phyloP scores from a whole-genome alignment of 2,329 filamentous ascomycete species.

The Diaporthe humulicola region DNA sequence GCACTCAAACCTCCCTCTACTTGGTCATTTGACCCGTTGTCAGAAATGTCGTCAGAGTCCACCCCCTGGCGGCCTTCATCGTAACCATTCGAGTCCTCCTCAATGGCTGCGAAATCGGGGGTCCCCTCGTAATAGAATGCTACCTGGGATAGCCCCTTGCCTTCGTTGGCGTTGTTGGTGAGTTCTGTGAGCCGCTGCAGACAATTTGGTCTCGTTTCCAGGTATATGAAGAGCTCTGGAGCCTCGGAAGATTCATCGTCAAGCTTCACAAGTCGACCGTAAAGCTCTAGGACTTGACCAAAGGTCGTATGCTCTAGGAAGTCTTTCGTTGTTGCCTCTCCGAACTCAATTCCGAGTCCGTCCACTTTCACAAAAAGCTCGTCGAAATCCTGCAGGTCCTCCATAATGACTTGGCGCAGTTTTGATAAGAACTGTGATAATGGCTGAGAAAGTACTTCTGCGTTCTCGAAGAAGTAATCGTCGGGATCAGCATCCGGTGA shows the following conservation, averaged over 20 bases:
- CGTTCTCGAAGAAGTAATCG: slow-evolving; percentile 61
- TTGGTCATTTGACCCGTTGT: slow-evolving; percentile 10
- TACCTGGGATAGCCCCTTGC: slow-evolving; percentile 36
- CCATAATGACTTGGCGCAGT: slow-evolving; percentile 60
- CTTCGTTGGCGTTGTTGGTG: slow-evolving; percentile 28
- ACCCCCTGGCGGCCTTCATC: slow-evolving; percentile 12
- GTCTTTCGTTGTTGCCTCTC: slow-evolving; percentile 49
- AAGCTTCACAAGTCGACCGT: slow-evolving; percentile 36
- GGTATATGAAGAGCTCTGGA: slow-evolving; percentile 36
- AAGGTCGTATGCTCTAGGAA: slow-evolving; percentile 39
- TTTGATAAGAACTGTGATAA: slow-evolving; percentile 59
- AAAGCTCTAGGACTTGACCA: slow-evolving; percentile 37
- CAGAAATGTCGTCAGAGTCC: slow-evolving; percentile 24
- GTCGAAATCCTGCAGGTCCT: slow-evolving; percentile 60
- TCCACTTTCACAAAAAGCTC: slow-evolving; percentile 66
- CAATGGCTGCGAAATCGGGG: slow-evolving; percentile 25
- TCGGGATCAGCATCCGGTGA: slow-evolving; percentile 53
- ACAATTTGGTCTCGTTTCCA: slow-evolving; percentile 35
- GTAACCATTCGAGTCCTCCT: slow-evolving; percentile 38
- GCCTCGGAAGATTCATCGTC: slow-evolving; percentile 32
- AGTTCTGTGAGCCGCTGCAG: slow-evolving; percentile 36
- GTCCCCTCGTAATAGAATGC: slow-evolving; percentile 37
- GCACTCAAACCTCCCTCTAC: background rate
- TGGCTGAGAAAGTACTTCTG: slow-evolving; percentile 56
- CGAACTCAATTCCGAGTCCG: slow-evolving; percentile 65